Percentiles rank a stretch among this genome's conserved stretches.
These are phyloP conservation scores for Extremus antarcticus DNA, from an alignment of 495 filamentous ascomycete species.

Conservation along the genomic window DNA sequence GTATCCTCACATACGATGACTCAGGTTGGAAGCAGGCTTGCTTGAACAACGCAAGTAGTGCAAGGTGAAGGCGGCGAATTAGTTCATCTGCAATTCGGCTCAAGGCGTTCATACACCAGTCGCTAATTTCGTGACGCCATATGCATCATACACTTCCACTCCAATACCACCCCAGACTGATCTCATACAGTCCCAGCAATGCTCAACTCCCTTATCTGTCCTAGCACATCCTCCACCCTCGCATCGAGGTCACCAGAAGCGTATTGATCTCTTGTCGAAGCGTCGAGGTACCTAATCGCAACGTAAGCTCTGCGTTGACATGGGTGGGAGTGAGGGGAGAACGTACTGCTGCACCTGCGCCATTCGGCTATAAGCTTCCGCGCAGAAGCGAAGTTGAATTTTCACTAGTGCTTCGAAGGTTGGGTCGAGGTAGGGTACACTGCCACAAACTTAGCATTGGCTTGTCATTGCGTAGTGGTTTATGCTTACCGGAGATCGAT, in stretches of 20 bases:
- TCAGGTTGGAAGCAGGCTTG: too few relatives aligned
- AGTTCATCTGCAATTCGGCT: too few relatives aligned
- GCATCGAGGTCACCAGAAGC: slow-evolving; percentile 85
- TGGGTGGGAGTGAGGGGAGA: not conserved
- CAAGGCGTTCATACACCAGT: too few relatives aligned
- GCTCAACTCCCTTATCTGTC: slow-evolving; percentile 93
- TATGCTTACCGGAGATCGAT: slow-evolving; percentile 65
- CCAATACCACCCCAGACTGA: not conserved
- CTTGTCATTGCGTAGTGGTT: not conserved
- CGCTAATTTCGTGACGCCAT: not conserved
- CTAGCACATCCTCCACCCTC: slow-evolving; percentile 87
- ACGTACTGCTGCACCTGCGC: slow-evolving; percentile 83
- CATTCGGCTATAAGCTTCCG: slow-evolving; percentile 93
- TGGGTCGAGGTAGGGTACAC: slow-evolving; percentile 88
- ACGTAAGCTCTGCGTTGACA: not conserved
- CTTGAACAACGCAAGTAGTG: too few relatives aligned
- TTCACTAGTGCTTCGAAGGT: slow-evolving; percentile 96
- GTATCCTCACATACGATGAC: too few relatives aligned
- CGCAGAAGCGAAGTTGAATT: slow-evolving; percentile 95
- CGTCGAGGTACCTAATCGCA: slow-evolving; percentile 58
- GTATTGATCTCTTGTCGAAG: slow-evolving; percentile 94
- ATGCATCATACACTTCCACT: not conserved
- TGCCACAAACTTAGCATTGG: not conserved
- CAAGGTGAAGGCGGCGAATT: too few relatives aligned
- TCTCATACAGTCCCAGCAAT: slow-evolving; percentile 63